Percentiles rank a stretch among this genome's conserved stretches.
Conservation (phyloP, 495 filamentous ascomycete genomes). For the Filosporella fistucella region DNA sequence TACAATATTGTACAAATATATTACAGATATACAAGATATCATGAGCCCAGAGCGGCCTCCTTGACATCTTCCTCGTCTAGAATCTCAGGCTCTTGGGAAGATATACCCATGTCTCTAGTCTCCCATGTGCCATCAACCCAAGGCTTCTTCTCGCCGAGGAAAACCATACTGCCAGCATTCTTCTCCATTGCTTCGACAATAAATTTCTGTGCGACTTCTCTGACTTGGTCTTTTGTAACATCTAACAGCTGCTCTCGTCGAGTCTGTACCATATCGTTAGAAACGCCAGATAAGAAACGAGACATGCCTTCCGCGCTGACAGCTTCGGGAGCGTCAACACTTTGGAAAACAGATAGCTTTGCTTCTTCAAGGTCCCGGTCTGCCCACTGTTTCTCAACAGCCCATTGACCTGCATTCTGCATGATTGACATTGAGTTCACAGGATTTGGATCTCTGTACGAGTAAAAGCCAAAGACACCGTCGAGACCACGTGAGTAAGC, state of each 20-base stretch:
- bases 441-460: slow-evolving; percentile 96
- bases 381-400: slow-evolving; percentile 78
- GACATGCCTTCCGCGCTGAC: slow-evolving; percentile 86
- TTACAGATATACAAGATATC: slow-evolving; percentile 1
- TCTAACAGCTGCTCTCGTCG: slow-evolving; percentile 84
- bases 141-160: slow-evolving; percentile 81
- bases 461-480: slow-evolving; percentile 90
- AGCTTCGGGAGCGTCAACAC: slow-evolving; percentile 85
- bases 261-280: slow-evolving; percentile 83
- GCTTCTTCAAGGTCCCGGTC: slow-evolving; percentile 90
- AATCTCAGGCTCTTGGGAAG: slow-evolving; percentile 14
- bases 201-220: slow-evolving; percentile 74
- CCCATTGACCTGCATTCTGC: slow-evolving; percentile 76
- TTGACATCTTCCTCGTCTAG: slow-evolving; percentile 19
- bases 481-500: slow-evolving; percentile 75
- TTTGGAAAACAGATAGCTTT: slow-evolving; percentile 90
- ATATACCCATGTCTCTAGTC: slow-evolving; percentile 46
- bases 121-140: slow-evolving; percentile 59
- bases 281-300: slow-evolving; percentile 79
- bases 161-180: slow-evolving; percentile 49
- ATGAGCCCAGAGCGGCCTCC: slow-evolving; percentile 20
- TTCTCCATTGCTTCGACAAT: slow-evolving; percentile 64
- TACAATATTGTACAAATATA: slow-evolving; percentile 21
- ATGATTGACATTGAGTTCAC: slow-evolving; percentile 83
- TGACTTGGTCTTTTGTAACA: slow-evolving; percentile 76